Evolutionary conservation across 345 rosid species (phyloP).

Genomic region (Salix exigua): DNA sequence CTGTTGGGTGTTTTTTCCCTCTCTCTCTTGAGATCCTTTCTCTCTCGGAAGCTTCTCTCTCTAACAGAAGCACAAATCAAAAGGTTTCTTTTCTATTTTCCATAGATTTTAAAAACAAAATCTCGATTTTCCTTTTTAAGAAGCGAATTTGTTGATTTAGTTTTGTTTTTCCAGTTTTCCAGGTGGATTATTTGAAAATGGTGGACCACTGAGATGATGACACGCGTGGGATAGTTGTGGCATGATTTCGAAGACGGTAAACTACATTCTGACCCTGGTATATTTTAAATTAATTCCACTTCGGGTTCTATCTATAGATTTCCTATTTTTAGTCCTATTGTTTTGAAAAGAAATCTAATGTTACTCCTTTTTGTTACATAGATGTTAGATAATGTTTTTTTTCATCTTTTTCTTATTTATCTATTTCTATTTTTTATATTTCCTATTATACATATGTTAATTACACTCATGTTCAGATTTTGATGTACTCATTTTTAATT

Average conservation of each 20-base stretch:
- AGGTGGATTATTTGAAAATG: not conserved
- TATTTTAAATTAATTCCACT: not conserved
- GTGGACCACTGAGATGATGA: conserved; percentile 9
- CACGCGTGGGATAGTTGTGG: conserved; percentile 17
- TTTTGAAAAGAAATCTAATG: no score
- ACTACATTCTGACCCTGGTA: not conserved
- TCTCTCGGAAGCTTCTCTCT: not conserved
- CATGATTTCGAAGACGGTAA: not conserved
- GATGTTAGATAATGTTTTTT: not conserved
- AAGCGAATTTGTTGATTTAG: not conserved
- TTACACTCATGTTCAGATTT: no score
- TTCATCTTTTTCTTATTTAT: no score
- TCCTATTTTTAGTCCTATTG: not conserved
- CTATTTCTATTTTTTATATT: no score
- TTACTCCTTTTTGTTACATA: not conserved
- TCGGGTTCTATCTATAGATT: not conserved
- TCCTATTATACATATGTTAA: no score
- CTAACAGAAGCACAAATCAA: not conserved
- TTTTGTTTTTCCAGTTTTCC: conserved; percentile 2
- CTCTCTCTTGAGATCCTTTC: conserved; percentile 11
- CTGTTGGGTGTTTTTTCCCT: conserved; percentile 13
- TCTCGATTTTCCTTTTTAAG: not conserved
- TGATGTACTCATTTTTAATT: no score
- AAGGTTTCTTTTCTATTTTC: not conserved
- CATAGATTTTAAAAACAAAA: not conserved